Percentiles rank a stretch among this genome's conserved stretches.
These are phyloP conservation scores for Hypholoma fasciculare DNA, from an alignment of 768 basidiomycete genomes.

Conservation along the genomic window DNA sequence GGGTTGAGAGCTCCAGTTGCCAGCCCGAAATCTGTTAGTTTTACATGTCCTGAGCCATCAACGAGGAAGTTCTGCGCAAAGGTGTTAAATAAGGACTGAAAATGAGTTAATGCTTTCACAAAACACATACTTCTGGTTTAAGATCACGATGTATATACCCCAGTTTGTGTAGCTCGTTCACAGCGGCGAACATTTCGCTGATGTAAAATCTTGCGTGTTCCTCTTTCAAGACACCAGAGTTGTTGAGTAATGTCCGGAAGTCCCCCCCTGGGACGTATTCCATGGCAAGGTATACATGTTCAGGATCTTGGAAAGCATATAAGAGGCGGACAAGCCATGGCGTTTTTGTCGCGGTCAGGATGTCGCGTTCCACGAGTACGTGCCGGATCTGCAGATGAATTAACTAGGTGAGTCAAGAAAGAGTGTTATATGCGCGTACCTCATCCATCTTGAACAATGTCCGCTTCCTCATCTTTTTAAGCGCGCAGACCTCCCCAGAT, in stretches of 20 bases:
- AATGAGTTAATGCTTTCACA: background rate
- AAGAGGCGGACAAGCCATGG: constrained; percentile 95
- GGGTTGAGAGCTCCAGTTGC: constrained; percentile 97
- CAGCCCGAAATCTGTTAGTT: constrained; percentile 95
- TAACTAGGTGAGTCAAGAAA: background rate
- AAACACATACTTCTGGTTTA: constrained; percentile 84
- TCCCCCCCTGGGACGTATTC: constrained; percentile 99
- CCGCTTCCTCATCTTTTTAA: constrained; percentile 96
- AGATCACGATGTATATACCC: constrained; percentile 98
- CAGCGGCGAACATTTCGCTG: constrained; percentile 95
- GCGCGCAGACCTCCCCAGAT: constrained; percentile 92
- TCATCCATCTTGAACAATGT: constrained; percentile 99
- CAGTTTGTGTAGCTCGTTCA: constrained; percentile 93
- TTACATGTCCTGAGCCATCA: constrained; percentile 94
- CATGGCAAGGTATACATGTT: constrained; percentile 96
- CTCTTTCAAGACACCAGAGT: constrained; percentile 96
- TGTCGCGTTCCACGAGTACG: constrained; percentile 96
- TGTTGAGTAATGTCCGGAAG: constrained; percentile 96
- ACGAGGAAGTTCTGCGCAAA: constrained; percentile 87
- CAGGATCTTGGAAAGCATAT: constrained; percentile 95
- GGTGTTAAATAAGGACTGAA: background rate
- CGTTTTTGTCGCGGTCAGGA: constrained; percentile 94
- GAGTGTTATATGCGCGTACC: constrained; percentile 38
- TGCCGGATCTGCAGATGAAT: constrained; percentile 75
- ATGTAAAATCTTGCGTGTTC: constrained; percentile 98